Conservation (phyloP, 352 stramenopile species). For the Pythium angustatum region DNA sequence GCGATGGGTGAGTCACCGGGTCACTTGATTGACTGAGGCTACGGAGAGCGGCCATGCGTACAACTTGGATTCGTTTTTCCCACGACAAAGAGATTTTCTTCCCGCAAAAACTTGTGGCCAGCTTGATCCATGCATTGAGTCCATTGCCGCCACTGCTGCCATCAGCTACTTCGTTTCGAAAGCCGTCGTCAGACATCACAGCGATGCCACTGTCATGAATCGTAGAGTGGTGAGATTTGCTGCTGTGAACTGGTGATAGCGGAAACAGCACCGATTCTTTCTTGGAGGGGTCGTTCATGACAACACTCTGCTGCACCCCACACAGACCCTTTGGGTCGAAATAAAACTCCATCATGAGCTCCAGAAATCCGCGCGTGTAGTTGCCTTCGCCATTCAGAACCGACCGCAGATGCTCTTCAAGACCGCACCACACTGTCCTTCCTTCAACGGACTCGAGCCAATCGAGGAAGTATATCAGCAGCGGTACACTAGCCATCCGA, state of each 20-base stretch:
- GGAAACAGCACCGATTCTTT: conserved; percentile 75
- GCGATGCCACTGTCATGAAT: conserved; percentile 54
- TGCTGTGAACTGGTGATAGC: conserved; percentile 41
- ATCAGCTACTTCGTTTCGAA: conserved; percentile 29
- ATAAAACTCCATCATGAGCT: conserved; percentile 88
- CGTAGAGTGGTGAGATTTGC: conserved; percentile 27
- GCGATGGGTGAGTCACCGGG: conserved; percentile 1
- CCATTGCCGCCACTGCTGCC: conserved; percentile 26
- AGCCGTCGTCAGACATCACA: conserved; percentile 42
- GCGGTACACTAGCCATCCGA: conserved; percentile 55
- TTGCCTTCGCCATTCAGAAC: conserved; percentile 73
- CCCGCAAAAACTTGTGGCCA: conserved; percentile 58
- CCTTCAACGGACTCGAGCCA: conserved; percentile 85
- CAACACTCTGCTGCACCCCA: conserved; percentile 75
- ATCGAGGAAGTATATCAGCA: conserved; percentile 76
- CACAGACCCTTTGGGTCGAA: conserved; percentile 62
- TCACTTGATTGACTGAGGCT: conserved; percentile 38
- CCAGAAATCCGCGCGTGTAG: conserved; percentile 67
- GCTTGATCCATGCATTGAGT: conserved; percentile 71
- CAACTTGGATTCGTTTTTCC: conserved; percentile 70
- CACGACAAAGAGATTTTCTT: conserved; percentile 69
- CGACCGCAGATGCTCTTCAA: conserved; percentile 73
- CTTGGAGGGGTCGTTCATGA: conserved; percentile 84
- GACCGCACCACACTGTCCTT: conserved; percentile 79
- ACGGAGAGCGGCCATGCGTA: conserved; percentile 63